phyloP scores from a whole-genome alignment of 768 basidiomycete species.

The Leucogyrophana mollusca region DNA sequence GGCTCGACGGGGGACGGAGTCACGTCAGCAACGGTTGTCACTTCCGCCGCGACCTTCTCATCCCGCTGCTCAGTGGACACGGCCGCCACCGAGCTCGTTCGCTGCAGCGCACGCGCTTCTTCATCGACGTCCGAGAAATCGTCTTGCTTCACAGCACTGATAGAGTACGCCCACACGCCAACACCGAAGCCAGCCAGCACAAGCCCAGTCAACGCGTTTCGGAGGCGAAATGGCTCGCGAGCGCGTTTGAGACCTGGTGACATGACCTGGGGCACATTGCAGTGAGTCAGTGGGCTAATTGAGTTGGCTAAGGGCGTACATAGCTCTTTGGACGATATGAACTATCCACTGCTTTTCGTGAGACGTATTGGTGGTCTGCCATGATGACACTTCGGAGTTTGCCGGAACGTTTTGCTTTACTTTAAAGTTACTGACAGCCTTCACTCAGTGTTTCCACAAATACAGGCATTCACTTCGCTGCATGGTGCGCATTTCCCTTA shows the following conservation, averaged over 20 bases:
- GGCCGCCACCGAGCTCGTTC: slow-evolving; percentile 18
- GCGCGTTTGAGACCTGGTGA: slow-evolving; percentile 88
- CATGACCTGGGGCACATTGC: slow-evolving; percentile 59
- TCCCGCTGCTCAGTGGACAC: slow-evolving; percentile 29
- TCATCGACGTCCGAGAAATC: slow-evolving; percentile 86
- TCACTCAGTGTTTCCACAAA: background rate
- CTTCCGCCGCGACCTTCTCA: slow-evolving; percentile 21
- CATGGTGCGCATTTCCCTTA: too few relatives aligned
- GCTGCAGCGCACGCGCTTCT: slow-evolving; percentile 60
- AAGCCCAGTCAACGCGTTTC: slow-evolving; percentile 79
- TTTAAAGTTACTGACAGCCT: background rate
- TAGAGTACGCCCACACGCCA: slow-evolving; percentile 90
- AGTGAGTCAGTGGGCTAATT: slow-evolving; percentile 2
- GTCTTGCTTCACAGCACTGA: slow-evolving; percentile 92
- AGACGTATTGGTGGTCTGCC: slow-evolving; percentile 34
- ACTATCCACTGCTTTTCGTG: slow-evolving; percentile 27
- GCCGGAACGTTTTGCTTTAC: too few relatives aligned
- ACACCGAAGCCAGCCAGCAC: slow-evolving; percentile 70
- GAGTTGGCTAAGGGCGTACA: slow-evolving; percentile 18
- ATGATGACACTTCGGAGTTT: slow-evolving; percentile 18
- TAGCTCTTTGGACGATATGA: slow-evolving; percentile 41
- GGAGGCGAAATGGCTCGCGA: slow-evolving; percentile 75
- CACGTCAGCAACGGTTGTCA: slow-evolving; percentile 14
- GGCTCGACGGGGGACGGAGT: slow-evolving; percentile 1
- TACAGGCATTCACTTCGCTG: background rate